phyloP scores from a whole-genome alignment of 352 stramenopile genomes.

The Hyaloperonospora brassicae region DNA sequence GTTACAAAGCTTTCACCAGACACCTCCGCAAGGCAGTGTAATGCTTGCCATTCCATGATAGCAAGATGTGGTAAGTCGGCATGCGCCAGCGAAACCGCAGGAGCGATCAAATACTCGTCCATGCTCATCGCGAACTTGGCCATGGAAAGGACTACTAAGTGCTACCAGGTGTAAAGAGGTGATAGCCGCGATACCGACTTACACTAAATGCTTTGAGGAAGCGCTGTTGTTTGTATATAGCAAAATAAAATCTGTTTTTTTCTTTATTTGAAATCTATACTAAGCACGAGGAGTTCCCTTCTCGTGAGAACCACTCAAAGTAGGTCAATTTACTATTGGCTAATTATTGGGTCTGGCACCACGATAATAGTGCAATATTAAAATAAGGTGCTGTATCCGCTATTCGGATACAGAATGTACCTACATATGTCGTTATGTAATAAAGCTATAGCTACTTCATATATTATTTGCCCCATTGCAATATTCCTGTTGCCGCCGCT shows the following conservation, averaged over 20 bases:
- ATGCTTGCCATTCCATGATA: background rate
- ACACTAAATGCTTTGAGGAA: background rate
- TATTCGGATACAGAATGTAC: too few relatives aligned
- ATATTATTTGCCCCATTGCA: too few relatives aligned
- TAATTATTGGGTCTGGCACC: too few relatives aligned
- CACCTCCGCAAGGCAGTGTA: background rate
- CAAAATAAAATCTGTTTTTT: background rate
- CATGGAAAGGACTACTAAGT: background rate
- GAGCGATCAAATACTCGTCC: background rate
- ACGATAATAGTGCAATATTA: too few relatives aligned
- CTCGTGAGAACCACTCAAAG: too few relatives aligned
- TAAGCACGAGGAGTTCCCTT: too few relatives aligned
- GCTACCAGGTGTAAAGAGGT: background rate
- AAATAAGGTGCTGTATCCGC: too few relatives aligned
- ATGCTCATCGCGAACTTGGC: background rate
- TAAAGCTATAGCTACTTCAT: too few relatives aligned
- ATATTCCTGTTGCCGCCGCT: too few relatives aligned
- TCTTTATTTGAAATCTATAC: too few relatives aligned
- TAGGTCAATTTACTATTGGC: too few relatives aligned
- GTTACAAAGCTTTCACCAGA: background rate
- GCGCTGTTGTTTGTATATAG: background rate
- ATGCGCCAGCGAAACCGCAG: background rate
- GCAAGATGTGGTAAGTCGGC: background rate
- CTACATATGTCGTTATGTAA: too few relatives aligned
- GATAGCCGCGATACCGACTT: background rate